A percentile compares a stretch with the other conserved stretches of the same genome.
Evolutionary conservation across 1,139 yeast species (phyloP).

Genomic region (Scheffersomyces cryptocercus): DNA sequence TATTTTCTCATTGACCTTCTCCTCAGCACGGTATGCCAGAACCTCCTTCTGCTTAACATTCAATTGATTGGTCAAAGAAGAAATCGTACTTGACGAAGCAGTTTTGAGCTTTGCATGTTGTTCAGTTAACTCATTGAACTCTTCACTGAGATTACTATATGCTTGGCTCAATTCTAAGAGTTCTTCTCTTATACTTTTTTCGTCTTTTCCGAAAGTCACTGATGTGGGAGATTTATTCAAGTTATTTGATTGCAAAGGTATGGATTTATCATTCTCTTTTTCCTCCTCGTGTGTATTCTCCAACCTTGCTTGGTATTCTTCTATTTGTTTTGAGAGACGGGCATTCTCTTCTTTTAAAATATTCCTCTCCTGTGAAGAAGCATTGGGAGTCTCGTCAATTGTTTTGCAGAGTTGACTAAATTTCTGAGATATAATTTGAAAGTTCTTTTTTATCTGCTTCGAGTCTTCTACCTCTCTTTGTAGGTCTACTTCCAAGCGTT

Average conservation of each 20-base stretch:
- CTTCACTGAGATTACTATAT: slow-evolving; percentile 18
- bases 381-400: slow-evolving; percentile 11
- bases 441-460: slow-evolving; percentile 19
- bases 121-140: slow-evolving; percentile 21
- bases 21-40: slow-evolving; percentile 19
- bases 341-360: slow-evolving; percentile 22
- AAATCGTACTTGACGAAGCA: slow-evolving; percentile 27
- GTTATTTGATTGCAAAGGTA: background rate
- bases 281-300: slow-evolving; percentile 27
- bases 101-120: slow-evolving; percentile 24
- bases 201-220: background rate
- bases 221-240: background rate
- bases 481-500: slow-evolving; percentile 24
- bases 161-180: slow-evolving; percentile 13
- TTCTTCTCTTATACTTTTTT: slow-evolving; percentile 4
- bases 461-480: slow-evolving; percentile 25
- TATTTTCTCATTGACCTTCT: slow-evolving; percentile 26
- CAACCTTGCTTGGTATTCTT: slow-evolving; percentile 25
- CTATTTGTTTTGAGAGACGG: slow-evolving; percentile 13
- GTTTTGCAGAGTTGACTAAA: slow-evolving; percentile 19
- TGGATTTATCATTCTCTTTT: slow-evolving; percentile 1
- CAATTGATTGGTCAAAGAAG: slow-evolving; percentile 30
- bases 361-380: slow-evolving; percentile 11
- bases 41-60: slow-evolving; percentile 30
- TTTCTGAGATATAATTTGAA: slow-evolving; percentile 18